Base-by-base conservation (phyloP, 176 grass and related monocot species). In the Bolboschoenus planiculmis region DNA sequence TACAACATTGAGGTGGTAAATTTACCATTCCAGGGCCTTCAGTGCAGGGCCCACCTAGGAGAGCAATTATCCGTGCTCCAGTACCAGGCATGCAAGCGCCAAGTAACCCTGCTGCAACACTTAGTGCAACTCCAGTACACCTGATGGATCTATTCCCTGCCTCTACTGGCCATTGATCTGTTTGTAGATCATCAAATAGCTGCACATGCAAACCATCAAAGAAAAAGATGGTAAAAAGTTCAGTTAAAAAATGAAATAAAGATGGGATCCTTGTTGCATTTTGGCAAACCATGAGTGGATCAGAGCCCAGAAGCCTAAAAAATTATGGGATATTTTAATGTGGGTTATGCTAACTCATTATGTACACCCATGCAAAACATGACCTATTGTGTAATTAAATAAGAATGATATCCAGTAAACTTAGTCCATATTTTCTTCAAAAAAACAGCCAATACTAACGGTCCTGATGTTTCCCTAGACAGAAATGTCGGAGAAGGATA, bases 11-110 rank as follows among this genome's bases (percentile, higher is more conserved):
- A 83, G 76, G 39, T 85, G 60, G 10, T 34, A 79, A 61, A 13
- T 88, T 88, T 99, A 99, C 93, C 96, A 99, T 84, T 89, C 96
- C 96, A 83, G 92, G 96, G 46, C 92, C 96, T 61, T 95, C 89
- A 0, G 93, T 99, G 84, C 96, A 99, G 4, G 96, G 96, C 7
- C 96, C 96, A 3, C 96, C 93, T 37, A 99, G 87, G 67, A 99
- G 83, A 14, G 93, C 89, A 84, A 95, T 91, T 47, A 99, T 99
- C 39, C 91, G 90, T 57, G 96, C 96, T 3, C 96, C 96, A 30
- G 96, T 99, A 68, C 96, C 96, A 71, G 91, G 84, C 53, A 93
- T 83, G 58, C 93, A 95, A 39, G 96, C 96, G 15, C 96, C 96
- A 30, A 99, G 85, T 82, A 99, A 89, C 37, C 96, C 92, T 80